phyloP scores from a whole-genome alignment of 2,329 filamentous ascomycete genomes.

The Xylariales sp. region DNA sequence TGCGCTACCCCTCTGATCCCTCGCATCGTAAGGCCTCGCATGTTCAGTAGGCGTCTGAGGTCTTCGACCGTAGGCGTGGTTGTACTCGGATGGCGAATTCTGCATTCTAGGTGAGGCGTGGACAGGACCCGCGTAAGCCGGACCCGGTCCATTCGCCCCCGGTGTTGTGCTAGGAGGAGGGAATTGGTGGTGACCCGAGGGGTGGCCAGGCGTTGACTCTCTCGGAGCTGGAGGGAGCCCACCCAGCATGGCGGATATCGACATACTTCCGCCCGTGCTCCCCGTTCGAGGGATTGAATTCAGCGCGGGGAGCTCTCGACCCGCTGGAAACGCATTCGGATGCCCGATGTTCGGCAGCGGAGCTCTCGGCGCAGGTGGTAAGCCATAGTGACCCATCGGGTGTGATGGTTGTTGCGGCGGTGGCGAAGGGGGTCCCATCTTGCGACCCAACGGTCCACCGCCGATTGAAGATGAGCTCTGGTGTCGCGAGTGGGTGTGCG shows the following conservation, averaged over 20 bases:
- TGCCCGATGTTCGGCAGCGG: slow-evolving; percentile 25
- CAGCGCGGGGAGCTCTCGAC: slow-evolving; percentile 31
- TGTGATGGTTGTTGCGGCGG: slow-evolving; percentile 21
- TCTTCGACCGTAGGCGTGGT: slow-evolving; percentile 48
- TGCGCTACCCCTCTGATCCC: slow-evolving; percentile 36
- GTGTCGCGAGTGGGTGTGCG: slow-evolving; percentile 25
- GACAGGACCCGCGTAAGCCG: slow-evolving; percentile 42
- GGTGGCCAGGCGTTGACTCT: slow-evolving; percentile 34
- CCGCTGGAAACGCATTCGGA: slow-evolving; percentile 24
- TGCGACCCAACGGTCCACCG: slow-evolving; percentile 20
- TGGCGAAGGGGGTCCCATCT: slow-evolving; percentile 25
- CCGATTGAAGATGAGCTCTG: slow-evolving; percentile 27
- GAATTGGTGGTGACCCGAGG: slow-evolving; percentile 33
- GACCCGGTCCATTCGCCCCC: slow-evolving; percentile 36
- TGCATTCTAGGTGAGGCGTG: slow-evolving; percentile 55
- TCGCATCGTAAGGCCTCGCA: slow-evolving; percentile 47
- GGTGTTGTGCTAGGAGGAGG: slow-evolving; percentile 33
- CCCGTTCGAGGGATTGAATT: slow-evolving; percentile 37
- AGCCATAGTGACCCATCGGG: slow-evolving; percentile 25
- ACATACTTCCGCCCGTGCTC: slow-evolving; percentile 51
- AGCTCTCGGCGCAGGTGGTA: slow-evolving; percentile 22
- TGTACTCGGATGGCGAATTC: slow-evolving; percentile 49
- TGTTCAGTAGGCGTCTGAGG: slow-evolving; percentile 68
- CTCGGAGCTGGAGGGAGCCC: slow-evolving; percentile 34
- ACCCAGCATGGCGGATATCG: slow-evolving; percentile 57